These are phyloP conservation scores for Glycine latifolia DNA, from an alignment of 306 rosid species.

Conservation along the genomic window DNA sequence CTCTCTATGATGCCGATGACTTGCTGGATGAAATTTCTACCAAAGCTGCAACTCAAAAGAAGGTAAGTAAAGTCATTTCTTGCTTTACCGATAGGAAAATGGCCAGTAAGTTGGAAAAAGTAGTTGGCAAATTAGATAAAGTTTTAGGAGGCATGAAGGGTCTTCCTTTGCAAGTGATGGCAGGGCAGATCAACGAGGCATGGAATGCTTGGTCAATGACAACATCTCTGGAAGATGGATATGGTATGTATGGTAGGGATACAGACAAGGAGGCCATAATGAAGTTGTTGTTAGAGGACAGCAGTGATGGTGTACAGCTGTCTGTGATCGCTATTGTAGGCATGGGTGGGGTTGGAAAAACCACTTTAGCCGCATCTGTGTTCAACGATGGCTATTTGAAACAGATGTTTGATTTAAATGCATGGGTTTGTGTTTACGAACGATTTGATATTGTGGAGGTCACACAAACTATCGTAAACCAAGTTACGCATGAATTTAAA, in stretches of 20 bases:
- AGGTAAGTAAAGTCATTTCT: neutral
- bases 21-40: neutral
- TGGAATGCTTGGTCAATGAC: neutral
- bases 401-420: neutral
- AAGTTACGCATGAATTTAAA: neutral
- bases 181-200: neutral
- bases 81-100: neutral
- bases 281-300: neutral
- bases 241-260: neutral
- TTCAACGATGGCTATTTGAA: neutral
- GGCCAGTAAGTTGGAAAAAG: neutral
- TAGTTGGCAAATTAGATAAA: neutral
- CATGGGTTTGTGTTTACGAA: neutral
- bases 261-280: neutral
- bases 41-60: neutral
- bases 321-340: neutral
- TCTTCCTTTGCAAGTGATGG: neutral
- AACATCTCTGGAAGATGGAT: neutral
- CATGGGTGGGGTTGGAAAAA: slow-evolving; percentile 24
- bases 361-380: neutral
- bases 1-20: neutral
- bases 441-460: neutral
- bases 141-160: neutral
- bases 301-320: neutral
- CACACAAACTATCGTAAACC: neutral